Base-by-base conservation (phyloP, 2,329 filamentous ascomycete species). In the Hypoxylon sp. region DNA sequence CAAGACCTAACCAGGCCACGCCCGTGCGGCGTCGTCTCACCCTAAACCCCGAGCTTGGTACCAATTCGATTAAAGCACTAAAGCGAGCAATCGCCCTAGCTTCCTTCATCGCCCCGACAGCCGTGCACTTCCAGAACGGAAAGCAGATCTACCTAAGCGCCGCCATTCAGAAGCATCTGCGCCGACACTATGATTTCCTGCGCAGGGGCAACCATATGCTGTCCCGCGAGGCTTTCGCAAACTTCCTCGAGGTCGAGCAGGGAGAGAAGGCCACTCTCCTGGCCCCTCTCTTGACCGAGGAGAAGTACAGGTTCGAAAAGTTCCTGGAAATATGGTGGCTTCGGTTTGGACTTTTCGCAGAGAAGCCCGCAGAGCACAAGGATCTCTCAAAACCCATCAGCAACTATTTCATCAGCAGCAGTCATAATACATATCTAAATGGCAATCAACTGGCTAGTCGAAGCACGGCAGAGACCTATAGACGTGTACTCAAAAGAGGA, bases 351-450 rank as follows among this genome's bases (percentile, higher is more conserved):
- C 77, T 77, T 69, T 72, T 79, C 26, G 81, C 82, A 3, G 66
- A 75, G 17, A 74, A 69, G 62, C 78, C 79, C n/a, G 71, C 75
- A 18, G 66, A 76, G 24, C 69, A 76, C 61, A 79, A 84, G 55
- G 88, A 92, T 69, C 72, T 86, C 26, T 83, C 82, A 0, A 84
- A 83, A 48, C 90, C 91, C 3, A 81, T 96, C 55, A 91, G 89
- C 42, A 92, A 96, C 72, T 97, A 97, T 77, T 97, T 92, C 74
- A 93, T 97, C 72, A 96, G 89, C 61, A 96, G 91, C 65, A 97
- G 92, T 70, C 93, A 97, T 78, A 97, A 97, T 72, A 97, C 93
- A 0, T 97, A 97, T 73, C 79, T 97, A 37, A 88, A 88, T 1
- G 93, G 93, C 2, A 92, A 96, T 68, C 94, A 97, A 74, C 81